These are phyloP conservation scores for Xylariaceae sp. DNA, from an alignment of 2,329 filamentous ascomycete genomes.

Conservation along the genomic window DNA sequence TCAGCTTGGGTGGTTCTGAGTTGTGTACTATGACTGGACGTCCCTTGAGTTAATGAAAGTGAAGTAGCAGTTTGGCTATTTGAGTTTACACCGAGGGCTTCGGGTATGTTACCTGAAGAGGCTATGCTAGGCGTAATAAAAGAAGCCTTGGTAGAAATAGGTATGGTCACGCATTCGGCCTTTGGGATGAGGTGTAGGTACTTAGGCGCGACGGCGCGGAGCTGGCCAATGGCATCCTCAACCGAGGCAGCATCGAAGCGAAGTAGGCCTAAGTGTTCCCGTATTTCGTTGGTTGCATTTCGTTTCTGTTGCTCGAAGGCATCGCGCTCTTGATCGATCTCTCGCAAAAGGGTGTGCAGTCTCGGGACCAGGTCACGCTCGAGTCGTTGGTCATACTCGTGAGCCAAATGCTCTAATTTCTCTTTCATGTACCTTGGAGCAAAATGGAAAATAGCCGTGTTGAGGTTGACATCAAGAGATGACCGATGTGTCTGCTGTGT, in stretches of 20 bases:
- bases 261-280: constrained; percentile 32
- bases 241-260: constrained; percentile 30
- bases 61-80: neutral
- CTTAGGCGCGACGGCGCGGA: constrained; percentile 31
- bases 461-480: constrained; percentile 28
- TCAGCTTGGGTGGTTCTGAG: neutral
- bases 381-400: constrained; percentile 35
- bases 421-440: constrained; percentile 35
- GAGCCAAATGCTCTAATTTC: constrained; percentile 34
- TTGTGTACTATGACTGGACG: constrained; percentile 1
- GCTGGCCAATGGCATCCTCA: constrained; percentile 30
- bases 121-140: neutral
- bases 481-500: constrained; percentile 13
- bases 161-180: constrained; percentile 31
- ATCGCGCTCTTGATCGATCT: constrained; percentile 36
- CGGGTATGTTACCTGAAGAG: neutral
- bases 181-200: constrained; percentile 33
- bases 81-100: neutral
- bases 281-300: constrained; percentile 31
- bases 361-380: constrained; percentile 35
- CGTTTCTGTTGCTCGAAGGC: constrained; percentile 35
- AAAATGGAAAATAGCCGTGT: constrained; percentile 35
- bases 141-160: constrained; percentile 21
- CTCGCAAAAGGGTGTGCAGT: constrained; percentile 32
- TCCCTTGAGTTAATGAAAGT: neutral